Conservation (phyloP, 805 yeast species). For the Candida tammaniensis region DNA sequence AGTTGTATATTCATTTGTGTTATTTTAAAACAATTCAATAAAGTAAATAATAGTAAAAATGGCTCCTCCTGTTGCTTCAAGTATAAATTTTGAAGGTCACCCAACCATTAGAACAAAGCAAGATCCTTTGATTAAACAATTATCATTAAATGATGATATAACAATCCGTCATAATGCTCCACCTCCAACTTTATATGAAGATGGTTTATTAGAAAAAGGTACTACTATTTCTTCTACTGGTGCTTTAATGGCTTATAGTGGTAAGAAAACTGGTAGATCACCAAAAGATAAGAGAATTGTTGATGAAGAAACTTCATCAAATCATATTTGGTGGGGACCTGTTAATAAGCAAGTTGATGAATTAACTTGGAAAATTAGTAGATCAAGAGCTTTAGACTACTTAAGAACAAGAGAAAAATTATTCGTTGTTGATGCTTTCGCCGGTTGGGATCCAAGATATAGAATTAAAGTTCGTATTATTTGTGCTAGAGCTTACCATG, state of each 20-base stretch:
- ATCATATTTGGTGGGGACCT: slow-evolving; percentile 99
- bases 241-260: slow-evolving; percentile 93
- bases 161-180: slow-evolving; percentile 87
- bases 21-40: not conserved
- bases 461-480: slow-evolving; percentile 93
- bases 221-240: slow-evolving; percentile 92
- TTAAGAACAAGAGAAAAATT: slow-evolving; percentile 92
- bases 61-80: slow-evolving; percentile 46
- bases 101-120: slow-evolving; percentile 37
- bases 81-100: slow-evolving; percentile 38
- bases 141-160: slow-evolving; percentile 56
- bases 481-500: slow-evolving; percentile 98
- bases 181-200: slow-evolving; percentile 90
- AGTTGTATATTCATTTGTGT: not conserved
- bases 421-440: slow-evolving; percentile 93
- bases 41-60: slow-evolving; percentile 15
- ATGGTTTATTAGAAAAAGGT: slow-evolving; percentile 84
- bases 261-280: slow-evolving; percentile 95
- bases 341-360: slow-evolving; percentile 94
- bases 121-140: slow-evolving; percentile 42
- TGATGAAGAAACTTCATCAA: slow-evolving; percentile 82
- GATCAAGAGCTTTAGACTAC: slow-evolving; percentile 96
- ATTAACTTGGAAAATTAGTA: slow-evolving; percentile 91
- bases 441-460: slow-evolving; percentile 99
- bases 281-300: slow-evolving; percentile 98